These are phyloP conservation scores for Gossypium gossypioides DNA, from an alignment of 441 rosid species.

Conservation along the genomic window DNA sequence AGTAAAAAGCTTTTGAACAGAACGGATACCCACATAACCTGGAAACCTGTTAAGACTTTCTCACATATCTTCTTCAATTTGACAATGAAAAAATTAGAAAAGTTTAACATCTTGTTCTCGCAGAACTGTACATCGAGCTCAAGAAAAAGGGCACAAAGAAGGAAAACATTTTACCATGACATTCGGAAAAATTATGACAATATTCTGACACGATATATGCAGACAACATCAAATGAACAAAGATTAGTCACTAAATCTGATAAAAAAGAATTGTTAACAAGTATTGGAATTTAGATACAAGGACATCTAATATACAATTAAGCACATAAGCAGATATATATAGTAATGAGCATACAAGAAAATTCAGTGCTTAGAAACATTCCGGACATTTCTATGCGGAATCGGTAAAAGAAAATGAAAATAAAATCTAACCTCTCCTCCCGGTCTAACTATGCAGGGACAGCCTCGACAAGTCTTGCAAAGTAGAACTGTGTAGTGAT, in stretches of 20 bases:
- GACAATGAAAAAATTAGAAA: no score
- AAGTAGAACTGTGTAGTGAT: slow-evolving; percentile 78
- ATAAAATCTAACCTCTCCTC: slow-evolving; percentile 29
- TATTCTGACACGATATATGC: neutral
- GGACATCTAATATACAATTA: slow-evolving; percentile 10
- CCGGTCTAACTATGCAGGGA: slow-evolving; percentile 36
- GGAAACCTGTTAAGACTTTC: no score
- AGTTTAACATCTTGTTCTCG: no score
- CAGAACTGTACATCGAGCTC: no score
- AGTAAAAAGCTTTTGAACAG: no score
- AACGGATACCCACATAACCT: no score
- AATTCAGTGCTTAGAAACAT: slow-evolving; percentile 13
- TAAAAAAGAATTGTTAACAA: neutral
- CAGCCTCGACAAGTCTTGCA: slow-evolving; percentile 71
- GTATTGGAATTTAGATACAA: slow-evolving; percentile 10
- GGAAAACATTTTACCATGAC: neutral
- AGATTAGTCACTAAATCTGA: neutral
- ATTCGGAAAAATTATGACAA: neutral
- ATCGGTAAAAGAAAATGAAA: slow-evolving; percentile 2
- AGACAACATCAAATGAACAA: neutral
- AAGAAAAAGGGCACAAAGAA: neutral
- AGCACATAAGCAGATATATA: neutral
- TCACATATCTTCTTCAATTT: no score
- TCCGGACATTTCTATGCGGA: slow-evolving; percentile 9
- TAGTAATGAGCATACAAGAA: neutral